Conservation (phyloP, 805 yeast species). For the Saccharomycopsis oosterbeekiorum region DNA sequence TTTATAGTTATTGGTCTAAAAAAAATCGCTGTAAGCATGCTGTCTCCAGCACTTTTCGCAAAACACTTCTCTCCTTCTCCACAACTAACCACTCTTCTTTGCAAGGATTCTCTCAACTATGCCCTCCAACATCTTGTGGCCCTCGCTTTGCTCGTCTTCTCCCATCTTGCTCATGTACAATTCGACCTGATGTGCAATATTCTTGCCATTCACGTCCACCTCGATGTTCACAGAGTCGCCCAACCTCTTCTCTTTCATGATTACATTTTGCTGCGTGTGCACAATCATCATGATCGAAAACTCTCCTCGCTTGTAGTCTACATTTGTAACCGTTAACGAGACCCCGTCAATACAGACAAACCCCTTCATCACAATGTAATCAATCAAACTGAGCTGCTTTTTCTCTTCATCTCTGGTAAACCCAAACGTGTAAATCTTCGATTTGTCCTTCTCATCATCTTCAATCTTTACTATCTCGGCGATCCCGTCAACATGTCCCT, state of each 20-base stretch:
- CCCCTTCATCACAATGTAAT: conserved; percentile 89
- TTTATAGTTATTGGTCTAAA: not conserved
- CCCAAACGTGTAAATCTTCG: conserved; percentile 66
- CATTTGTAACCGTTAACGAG: conserved; percentile 77
- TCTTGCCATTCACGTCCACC: conserved; percentile 90
- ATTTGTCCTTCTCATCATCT: conserved; percentile 56
- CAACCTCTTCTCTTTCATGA: conserved; percentile 51
- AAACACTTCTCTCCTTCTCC: no score
- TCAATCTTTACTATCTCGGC: conserved; percentile 48
- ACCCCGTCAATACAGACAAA: conserved; percentile 91
- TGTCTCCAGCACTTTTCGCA: no score
- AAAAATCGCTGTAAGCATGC: not conserved
- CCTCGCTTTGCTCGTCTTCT: conserved; percentile 35
- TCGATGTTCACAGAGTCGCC: conserved; percentile 78
- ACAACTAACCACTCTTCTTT: not conserved
- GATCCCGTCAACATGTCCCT: conserved; percentile 92
- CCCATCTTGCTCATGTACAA: conserved; percentile 18
- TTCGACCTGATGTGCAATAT: conserved; percentile 78
- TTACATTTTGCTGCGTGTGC: conserved; percentile 77
- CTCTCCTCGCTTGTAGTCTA: conserved; percentile 43
- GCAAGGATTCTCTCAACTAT: conserved; percentile 36
- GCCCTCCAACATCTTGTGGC: conserved; percentile 39
- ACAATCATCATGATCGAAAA: conserved; percentile 88
- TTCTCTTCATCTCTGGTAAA: conserved; percentile 39
- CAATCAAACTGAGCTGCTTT: conserved; percentile 25